A percentile compares a stretch with the other conserved stretches of the same genome.
phyloP scores from a whole-genome alignment of 108 stramenopile genomes.

The Aurantiochytrium sp. region DNA sequence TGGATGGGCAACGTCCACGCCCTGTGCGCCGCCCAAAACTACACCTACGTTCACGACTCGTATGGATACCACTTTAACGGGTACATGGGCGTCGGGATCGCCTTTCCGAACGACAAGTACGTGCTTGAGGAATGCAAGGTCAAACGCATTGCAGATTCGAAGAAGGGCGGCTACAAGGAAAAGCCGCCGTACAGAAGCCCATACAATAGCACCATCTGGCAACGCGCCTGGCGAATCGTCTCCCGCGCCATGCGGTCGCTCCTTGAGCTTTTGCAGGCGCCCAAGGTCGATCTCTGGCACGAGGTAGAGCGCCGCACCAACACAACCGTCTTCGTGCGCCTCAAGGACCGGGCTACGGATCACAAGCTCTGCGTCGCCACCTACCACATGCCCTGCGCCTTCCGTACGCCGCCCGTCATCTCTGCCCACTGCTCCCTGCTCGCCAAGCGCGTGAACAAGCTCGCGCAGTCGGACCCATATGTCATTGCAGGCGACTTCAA shows the following conservation, averaged over 20 bases:
- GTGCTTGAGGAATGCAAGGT: conserved; percentile 32
- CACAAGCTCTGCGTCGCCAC: conserved; percentile 68
- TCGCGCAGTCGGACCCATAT: conserved; percentile 42
- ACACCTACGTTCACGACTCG: conserved; percentile 75
- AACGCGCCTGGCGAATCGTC: background rate
- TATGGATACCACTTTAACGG: conserved; percentile 88
- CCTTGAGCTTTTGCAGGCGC: background rate
- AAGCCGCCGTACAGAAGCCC: no score
- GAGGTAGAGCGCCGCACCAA: conserved; percentile 69
- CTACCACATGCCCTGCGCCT: conserved; percentile 98
- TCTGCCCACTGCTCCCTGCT: conserved; percentile 72
- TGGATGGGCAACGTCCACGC: conserved; percentile 63
- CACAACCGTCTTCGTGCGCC: conserved; percentile 59
- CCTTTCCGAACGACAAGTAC: conserved; percentile 58
- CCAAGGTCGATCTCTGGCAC: conserved; percentile 66
- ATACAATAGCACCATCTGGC: background rate
- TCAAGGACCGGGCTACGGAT: conserved; percentile 50
- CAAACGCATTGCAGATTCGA: conserved; percentile 46
- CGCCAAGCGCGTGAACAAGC: conserved; percentile 48
- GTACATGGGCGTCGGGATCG: conserved; percentile 79
- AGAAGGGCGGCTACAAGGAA: conserved; percentile 37
- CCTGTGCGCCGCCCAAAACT: conserved; percentile 73
- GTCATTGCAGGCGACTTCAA: conserved; percentile 65
- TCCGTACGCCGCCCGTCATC: conserved; percentile 75
- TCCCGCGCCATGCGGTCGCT: background rate